phyloP scores from a whole-genome alignment of 257 asterid species.

The Buddleja alternifolia region DNA sequence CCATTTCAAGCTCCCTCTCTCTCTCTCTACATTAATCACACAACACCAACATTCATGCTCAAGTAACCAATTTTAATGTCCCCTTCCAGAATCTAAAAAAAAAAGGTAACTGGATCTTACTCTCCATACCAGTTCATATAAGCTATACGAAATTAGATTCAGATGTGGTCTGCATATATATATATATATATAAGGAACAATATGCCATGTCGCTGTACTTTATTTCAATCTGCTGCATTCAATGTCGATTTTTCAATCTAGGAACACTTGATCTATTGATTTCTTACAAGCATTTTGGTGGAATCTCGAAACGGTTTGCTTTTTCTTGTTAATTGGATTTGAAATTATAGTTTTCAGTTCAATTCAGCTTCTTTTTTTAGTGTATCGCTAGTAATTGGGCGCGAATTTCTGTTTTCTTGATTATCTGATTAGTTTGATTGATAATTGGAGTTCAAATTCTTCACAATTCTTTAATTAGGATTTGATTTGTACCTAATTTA shows the following conservation, averaged over 20 bases:
- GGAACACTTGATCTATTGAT: conserved; percentile 31
- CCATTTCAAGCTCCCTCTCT: conserved; percentile 22
- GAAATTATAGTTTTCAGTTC: not conserved
- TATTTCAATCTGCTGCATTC: conserved; percentile 15
- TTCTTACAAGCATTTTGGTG: not conserved
- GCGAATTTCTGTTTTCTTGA: not conserved
- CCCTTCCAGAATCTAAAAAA: conserved; percentile 29
- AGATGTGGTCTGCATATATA: too few species aligned
- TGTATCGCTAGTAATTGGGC: conserved; percentile 14
- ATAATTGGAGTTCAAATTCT: conserved; percentile 18
- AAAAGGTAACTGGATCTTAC: conserved; percentile 38
- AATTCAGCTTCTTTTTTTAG: conserved; percentile 24
- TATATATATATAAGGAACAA: too few species aligned
- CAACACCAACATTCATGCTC: conserved; percentile 32
- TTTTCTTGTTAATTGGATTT: conserved; percentile 12
- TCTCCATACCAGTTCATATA: not conserved
- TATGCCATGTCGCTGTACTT: conserved; percentile 8
- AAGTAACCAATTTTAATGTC: conserved; percentile 29
- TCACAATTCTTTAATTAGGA: conserved; percentile 14
- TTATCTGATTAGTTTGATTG: too few species aligned
- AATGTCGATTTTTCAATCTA: conserved; percentile 14
- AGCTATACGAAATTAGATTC: not conserved
- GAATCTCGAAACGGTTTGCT: not conserved
- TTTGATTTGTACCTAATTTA: conserved; percentile 30
- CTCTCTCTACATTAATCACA: conserved; percentile 13